Evolutionary conservation across 2,329 filamentous ascomycete genomes (phyloP), one percentile per base, ranked within the genome.

Genomic region (Penicillium sp.): DNA sequence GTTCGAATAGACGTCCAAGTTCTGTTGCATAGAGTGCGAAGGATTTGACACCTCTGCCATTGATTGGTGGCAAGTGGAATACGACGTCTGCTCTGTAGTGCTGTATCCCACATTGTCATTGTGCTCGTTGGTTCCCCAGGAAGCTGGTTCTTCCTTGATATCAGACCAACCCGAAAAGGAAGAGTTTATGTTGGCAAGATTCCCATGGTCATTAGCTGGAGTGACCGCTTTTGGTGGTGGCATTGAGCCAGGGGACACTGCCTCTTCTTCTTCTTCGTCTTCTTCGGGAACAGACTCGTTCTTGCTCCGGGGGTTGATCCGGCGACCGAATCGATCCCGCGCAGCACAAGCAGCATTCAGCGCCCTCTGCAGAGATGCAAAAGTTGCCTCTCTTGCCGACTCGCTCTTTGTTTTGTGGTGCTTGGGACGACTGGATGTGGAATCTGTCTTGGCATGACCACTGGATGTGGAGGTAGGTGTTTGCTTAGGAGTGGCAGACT

Each of bases 321-420:
- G 62, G 29, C 55, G 52, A 39, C 62, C 60, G 55, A 70, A 73
- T 26, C 69, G 66, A 34, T 67, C 68, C 22, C 72, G 72, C 48
- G 73, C 74, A 45, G 74, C 73, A 53, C 73, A 73, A 11, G 75
- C 74, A 38, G 74, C 73, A 54, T 72, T 73, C 47, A 78, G 66
- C n/a, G 75, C 74, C 55, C 76, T 66, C 60, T 78, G 76, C 45
- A 78, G 63, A n/a, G 76, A 78, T 10, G 72, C 73, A 62, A 76
- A 76, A 16, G 73, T 76, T 39, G 74, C 73, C 56, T 76, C 74
- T 16, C 74, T 72, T 32, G 70, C 67, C 8, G 71, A 68, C 48
- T 76, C 74, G 50, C 69, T 75, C 45, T 66, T 66, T 24, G 72
- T 69, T 50, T 75, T 74, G 35, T 71, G 69, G 53, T 75, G 71